Evolutionary conservation across 768 basidiomycete genomes (phyloP).

Genomic region (Mycena leptocephala): DNA sequence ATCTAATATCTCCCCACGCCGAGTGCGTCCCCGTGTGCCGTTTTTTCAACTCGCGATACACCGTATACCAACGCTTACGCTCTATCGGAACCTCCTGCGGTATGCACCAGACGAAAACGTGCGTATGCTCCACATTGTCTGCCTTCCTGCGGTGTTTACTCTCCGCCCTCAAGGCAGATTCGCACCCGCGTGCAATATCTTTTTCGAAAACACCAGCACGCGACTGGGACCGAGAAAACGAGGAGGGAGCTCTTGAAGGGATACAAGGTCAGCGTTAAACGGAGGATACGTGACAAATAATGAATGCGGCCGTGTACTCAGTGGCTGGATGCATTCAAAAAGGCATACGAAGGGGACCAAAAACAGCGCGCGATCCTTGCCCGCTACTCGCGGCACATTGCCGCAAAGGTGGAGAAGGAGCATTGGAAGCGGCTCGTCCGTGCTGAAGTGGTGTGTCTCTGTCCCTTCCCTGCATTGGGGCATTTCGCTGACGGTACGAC

Average conservation of each 20-base stretch:
- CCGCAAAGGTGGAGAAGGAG: constrained; percentile 63
- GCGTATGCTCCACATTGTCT: constrained; percentile 36
- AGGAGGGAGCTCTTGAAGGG: constrained; percentile 63
- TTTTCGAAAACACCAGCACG: constrained; percentile 67
- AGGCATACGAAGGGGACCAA: constrained; percentile 69
- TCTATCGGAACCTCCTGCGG: constrained; percentile 81
- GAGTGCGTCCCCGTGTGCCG: constrained; percentile 73
- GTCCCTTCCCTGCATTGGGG: not conserved
- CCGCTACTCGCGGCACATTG: constrained; percentile 75
- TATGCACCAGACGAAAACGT: constrained; percentile 72
- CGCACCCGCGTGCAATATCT: constrained; percentile 68
- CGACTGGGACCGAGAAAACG: constrained; percentile 70
- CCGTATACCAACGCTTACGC: constrained; percentile 77
- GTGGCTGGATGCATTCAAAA: constrained; percentile 75
- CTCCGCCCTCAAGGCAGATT: constrained; percentile 60
- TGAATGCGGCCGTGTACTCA: constrained; percentile 42
- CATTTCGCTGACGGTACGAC: not conserved
- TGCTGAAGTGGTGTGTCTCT: constrained; percentile 66
- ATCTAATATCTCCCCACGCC: constrained; percentile 68
- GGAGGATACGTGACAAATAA: no score
- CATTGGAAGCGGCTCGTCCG: constrained; percentile 62
- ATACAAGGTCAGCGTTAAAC: constrained; percentile 74
- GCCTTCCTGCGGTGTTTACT: not conserved
- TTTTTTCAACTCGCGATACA: constrained; percentile 83
- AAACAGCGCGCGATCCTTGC: constrained; percentile 62